phyloP scores from a whole-genome alignment of 352 stramenopile species.

The Blastocystis sp. region DNA sequence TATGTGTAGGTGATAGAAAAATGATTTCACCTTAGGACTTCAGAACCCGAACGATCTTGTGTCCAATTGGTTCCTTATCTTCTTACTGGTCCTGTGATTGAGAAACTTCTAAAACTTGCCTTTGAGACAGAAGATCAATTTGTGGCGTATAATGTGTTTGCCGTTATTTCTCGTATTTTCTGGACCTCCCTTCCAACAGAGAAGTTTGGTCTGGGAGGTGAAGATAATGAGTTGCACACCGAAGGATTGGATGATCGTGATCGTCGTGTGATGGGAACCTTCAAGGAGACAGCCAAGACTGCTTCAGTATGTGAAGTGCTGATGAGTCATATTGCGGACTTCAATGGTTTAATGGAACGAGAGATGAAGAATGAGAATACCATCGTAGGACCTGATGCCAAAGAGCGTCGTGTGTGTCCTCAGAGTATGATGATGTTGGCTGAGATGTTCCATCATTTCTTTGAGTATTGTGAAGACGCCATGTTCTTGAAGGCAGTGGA shows the following conservation, averaged over 20 bases:
- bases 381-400: background rate
- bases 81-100: background rate
- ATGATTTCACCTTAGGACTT: background rate
- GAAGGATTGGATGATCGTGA: conserved; percentile 58
- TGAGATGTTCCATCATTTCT: conserved; percentile 53
- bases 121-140: conserved; percentile 14
- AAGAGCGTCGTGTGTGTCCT: conserved; percentile 8
- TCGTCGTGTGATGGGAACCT: conserved; percentile 41
- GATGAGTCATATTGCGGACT: conserved; percentile 8
- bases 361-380: background rate
- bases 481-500: background rate
- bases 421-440: conserved; percentile 53
- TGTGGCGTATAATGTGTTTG: conserved; percentile 31
- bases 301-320: background rate
- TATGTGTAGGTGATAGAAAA: conserved; percentile 25
- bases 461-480: background rate
- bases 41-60: conserved; percentile 4
- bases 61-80: conserved; percentile 44
- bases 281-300: background rate
- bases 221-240: conserved; percentile 52
- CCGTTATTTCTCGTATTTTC: conserved; percentile 48
- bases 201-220: conserved; percentile 55
- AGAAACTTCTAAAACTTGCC: conserved; percentile 27
- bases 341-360: background rate
- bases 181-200: conserved; percentile 53